Evolutionary conservation across 1,139 yeast genomes (phyloP), one percentile per base, ranked within the genome.

Genomic region (Entelexis paramagnoliae): DNA sequence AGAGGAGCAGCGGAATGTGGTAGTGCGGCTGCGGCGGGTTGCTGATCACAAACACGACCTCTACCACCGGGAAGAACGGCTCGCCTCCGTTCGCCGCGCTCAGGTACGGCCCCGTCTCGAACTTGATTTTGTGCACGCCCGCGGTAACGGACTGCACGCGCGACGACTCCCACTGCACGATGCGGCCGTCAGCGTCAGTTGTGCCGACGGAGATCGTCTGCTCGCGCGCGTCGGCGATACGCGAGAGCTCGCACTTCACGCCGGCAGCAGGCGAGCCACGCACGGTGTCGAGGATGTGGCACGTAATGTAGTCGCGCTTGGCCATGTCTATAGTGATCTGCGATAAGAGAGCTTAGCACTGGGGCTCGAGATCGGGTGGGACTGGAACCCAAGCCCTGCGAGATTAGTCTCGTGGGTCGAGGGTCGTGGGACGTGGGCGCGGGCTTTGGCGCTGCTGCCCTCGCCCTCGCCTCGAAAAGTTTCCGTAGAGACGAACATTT

Each of bases 201-300:
- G 60, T 42, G 2, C 68, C 72, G 45, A 68, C 64, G 2, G 71
- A 64, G 17, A 68, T 64, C 17, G 8, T 34, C 3, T 17, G 19
- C 40, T 55, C 58, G 10, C 36, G 46, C 16, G 57, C 56, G 9
- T 55, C 51, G 11, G 59, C 63, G 41, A 66, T 49, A 41, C 54
- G 48, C 61, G 63, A 45, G 50, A 67, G 54, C 52, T 63, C 51
- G 61, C 72, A 43, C 73, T 60, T 57, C 17, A 88, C 89, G 20
- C 73, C 74, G 0, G 69, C 63, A 0, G 95, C 96, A 0, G 96
- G 96, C 56, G 71, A 75, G 0, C 96, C 96, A 13, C 73, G 68
- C n/a, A 83, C 79, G 6, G 96, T 87, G 62, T 88, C 95, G 38
- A 88, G 72, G 16, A 88, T 78, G 66, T 88, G 96, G 66, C 96